A percentile compares a stretch with the other conserved stretches of the same genome.
Evolutionary conservation across 768 basidiomycete genomes (phyloP).

Genomic region (Tulasnella sp.): DNA sequence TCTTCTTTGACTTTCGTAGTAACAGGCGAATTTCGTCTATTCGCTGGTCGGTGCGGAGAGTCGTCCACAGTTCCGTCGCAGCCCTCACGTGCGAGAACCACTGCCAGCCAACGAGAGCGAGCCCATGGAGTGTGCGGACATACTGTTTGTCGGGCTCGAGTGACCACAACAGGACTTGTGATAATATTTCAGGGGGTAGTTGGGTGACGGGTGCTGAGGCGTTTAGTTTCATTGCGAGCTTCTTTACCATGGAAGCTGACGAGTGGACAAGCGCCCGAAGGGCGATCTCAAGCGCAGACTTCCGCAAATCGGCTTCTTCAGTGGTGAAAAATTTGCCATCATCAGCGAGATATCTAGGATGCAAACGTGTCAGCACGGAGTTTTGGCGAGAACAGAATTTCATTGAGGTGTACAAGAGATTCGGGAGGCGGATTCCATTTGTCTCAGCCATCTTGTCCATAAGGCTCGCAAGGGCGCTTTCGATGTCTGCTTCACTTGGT

Average conservation of each 20-base stretch:
- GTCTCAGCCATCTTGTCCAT: background rate
- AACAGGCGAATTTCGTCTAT: background rate
- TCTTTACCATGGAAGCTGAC: background rate
- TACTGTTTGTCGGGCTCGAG: slow-evolving; percentile 3
- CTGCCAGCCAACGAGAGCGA: background rate
- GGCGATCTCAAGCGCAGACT: background rate
- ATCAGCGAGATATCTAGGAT: background rate
- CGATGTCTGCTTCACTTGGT: background rate
- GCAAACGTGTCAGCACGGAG: background rate
- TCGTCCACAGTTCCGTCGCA: background rate
- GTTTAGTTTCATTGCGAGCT: background rate
- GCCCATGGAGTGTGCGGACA: background rate
- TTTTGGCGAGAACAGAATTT: background rate
- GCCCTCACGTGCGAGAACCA: background rate
- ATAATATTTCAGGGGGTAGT: background rate
- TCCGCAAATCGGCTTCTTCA: background rate
- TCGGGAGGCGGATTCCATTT: background rate
- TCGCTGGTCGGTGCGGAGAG: background rate
- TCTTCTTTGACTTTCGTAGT: background rate
- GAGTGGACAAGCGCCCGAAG: background rate
- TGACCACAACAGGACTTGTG: background rate
- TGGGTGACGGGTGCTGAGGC: background rate
- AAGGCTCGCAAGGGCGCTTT: background rate
- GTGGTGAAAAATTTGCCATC: background rate
- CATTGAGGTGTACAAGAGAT: background rate